phyloP scores from a whole-genome alignment of 371 early-diverging fungal species.

The Cokeromyces recurvatus region DNA sequence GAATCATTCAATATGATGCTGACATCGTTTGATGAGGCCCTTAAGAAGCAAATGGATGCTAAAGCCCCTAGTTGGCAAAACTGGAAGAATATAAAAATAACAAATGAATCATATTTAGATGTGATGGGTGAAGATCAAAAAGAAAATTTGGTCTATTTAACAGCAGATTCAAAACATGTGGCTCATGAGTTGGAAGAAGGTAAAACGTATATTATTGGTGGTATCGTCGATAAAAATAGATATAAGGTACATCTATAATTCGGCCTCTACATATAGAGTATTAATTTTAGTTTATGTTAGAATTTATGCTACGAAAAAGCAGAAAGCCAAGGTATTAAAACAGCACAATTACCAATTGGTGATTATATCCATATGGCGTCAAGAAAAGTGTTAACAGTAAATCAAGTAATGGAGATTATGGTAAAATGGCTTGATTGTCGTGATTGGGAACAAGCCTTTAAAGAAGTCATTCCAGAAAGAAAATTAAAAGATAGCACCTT shows the following conservation, averaged over 20 bases:
- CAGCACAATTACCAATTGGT: conserved; percentile 85
- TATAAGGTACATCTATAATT: conserved; percentile 54
- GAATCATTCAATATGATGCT: conserved; percentile 48
- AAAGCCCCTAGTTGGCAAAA: conserved; percentile 39
- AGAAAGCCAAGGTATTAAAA: conserved; percentile 62
- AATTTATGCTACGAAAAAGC: conserved; percentile 79
- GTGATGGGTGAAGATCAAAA: conserved; percentile 45
- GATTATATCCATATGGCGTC: conserved; percentile 74
- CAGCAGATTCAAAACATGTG: conserved; percentile 83
- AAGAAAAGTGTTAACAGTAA: conserved; percentile 87
- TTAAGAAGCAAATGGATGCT: conserved; percentile 33
- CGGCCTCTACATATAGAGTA: no score
- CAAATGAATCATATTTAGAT: conserved; percentile 36
- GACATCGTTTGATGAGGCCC: conserved; percentile 40
- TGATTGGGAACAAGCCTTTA: conserved; percentile 80
- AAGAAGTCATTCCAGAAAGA: conserved; percentile 82
- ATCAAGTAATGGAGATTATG: conserved; percentile 89
- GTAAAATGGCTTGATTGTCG: conserved; percentile 60
- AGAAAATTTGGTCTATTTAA: conserved; percentile 75
- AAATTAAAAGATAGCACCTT: conserved; percentile 59
- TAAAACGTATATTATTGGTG: conserved; percentile 88
- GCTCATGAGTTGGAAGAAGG: conserved; percentile 62
- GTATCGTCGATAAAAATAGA: conserved; percentile 93
- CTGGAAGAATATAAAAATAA: conserved; percentile 39
- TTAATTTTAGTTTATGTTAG: conserved; percentile 14